A percentile compares a stretch with the other conserved stretches of the same genome.
Evolutionary conservation across 2,329 filamentous ascomycete genomes (phyloP).

Genomic region (Penicillium digitatum): DNA sequence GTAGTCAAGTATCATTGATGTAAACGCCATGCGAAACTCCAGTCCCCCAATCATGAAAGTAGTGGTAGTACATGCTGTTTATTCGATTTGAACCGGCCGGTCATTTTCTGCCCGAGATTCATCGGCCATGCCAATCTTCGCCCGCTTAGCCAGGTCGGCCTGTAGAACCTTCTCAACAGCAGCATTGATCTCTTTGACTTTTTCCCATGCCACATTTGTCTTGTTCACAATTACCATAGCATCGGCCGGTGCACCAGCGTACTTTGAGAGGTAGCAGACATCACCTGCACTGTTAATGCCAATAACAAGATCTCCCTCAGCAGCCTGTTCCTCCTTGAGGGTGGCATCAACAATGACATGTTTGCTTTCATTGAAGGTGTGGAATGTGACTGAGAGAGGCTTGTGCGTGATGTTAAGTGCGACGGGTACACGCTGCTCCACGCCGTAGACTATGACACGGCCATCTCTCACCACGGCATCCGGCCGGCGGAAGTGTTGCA

Average conservation of each 20-base stretch:
- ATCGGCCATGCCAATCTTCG: slow-evolving; percentile 69
- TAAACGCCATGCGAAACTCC: slow-evolving; percentile 19
- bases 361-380: slow-evolving; percentile 61
- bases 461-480: slow-evolving; percentile 85
- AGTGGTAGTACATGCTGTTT: slow-evolving; percentile 21
- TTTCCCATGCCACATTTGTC: slow-evolving; percentile 67
- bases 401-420: slow-evolving; percentile 87
- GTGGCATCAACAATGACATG: slow-evolving; percentile 46
- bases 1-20: neutral
- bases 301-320: slow-evolving; percentile 68
- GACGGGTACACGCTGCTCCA: slow-evolving; percentile 83
- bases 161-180: slow-evolving; percentile 69
- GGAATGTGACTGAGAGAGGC: slow-evolving; percentile 87
- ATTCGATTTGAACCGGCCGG: slow-evolving; percentile 49
- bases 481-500: slow-evolving; percentile 86
- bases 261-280: slow-evolving; percentile 85
- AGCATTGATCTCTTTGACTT: slow-evolving; percentile 74
- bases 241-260: slow-evolving; percentile 78
- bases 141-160: slow-evolving; percentile 63
- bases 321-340: slow-evolving; percentile 48
- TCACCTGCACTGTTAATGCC: slow-evolving; percentile 87
- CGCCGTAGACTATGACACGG: slow-evolving; percentile 75
- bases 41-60: slow-evolving; percentile 22
- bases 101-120: slow-evolving; percentile 84
- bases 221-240: slow-evolving; percentile 74